Conservation (phyloP, 257 asterid species). For the Datura wrightii region DNA sequence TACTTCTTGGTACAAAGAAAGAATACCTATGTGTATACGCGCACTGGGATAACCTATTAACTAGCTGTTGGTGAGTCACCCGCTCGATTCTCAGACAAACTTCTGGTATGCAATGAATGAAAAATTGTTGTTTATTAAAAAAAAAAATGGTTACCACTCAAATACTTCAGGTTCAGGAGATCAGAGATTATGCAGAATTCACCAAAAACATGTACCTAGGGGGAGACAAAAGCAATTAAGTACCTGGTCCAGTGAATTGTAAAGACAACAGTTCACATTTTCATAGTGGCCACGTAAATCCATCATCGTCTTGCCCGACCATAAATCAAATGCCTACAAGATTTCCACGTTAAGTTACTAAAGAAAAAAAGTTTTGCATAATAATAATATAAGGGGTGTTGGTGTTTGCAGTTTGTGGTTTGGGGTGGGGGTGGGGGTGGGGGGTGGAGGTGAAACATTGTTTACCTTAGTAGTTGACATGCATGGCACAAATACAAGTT, state of each 20-base stretch:
- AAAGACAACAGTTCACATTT: conserved; percentile 90
- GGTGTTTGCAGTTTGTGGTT: no score
- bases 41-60: background rate
- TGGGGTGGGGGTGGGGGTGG: background rate
- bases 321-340: conserved; percentile 75
- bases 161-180: background rate
- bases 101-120: background rate
- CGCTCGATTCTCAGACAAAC: background rate
- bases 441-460: background rate
- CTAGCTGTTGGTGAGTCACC: background rate
- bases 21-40: background rate
- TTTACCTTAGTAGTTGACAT: conserved; percentile 74
- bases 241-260: conserved; percentile 84
- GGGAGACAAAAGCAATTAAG: conserved; percentile 30
- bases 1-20: background rate
- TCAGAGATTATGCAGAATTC: background rate
- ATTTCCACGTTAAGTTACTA: conserved; percentile 24
- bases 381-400: background rate
- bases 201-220: background rate
- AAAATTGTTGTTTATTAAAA: background rate
- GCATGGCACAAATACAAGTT: conserved; percentile 87
- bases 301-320: conserved; percentile 84
- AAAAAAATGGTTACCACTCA: background rate
- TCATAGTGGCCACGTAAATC: conserved; percentile 87
- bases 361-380: no score